Evolutionary conservation across 108 stramenopile species (phyloP).

Genomic region (Pseudonitzschia multiseries): DNA sequence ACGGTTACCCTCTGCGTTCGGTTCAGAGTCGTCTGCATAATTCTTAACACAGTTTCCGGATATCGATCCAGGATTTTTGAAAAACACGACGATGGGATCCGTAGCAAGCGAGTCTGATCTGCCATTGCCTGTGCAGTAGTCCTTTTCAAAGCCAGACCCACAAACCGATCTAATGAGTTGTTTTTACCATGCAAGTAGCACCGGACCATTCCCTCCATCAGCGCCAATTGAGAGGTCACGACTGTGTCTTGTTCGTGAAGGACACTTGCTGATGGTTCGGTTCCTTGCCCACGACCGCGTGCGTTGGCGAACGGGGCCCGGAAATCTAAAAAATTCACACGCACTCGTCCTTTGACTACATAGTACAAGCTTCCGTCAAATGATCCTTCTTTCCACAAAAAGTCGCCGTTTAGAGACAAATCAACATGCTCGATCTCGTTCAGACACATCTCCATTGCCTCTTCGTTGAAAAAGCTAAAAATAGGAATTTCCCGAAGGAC

Average conservation of each 20-base stretch:
- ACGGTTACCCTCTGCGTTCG: slow-evolving; percentile 51
- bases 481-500: slow-evolving; percentile 43
- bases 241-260: slow-evolving; percentile 40
- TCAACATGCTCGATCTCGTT: slow-evolving; percentile 41
- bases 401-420: slow-evolving; percentile 4
- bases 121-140: slow-evolving; percentile 31
- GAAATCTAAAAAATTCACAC: slow-evolving; percentile 22
- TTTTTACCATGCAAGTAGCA: slow-evolving; percentile 8
- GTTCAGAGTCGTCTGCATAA: slow-evolving; percentile 44
- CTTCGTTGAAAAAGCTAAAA: slow-evolving; percentile 46
- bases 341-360: slow-evolving; percentile 42
- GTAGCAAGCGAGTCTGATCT: slow-evolving; percentile 37
- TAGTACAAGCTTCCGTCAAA: slow-evolving; percentile 54
- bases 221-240: slow-evolving; percentile 42
- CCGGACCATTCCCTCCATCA: slow-evolving; percentile 40
- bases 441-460: slow-evolving; percentile 37
- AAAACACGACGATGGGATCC: slow-evolving; percentile 41
- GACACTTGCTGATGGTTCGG: slow-evolving; percentile 26
- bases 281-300: neutral
- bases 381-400: slow-evolving; percentile 31
- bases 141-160: slow-evolving; percentile 17
- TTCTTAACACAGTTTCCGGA: slow-evolving; percentile 43
- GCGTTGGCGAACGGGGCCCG: neutral
- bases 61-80: slow-evolving; percentile 32
- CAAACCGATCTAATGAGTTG: neutral